Evolutionary conservation across 345 rosid species (phyloP).

Genomic region (Syzygium jambos): DNA sequence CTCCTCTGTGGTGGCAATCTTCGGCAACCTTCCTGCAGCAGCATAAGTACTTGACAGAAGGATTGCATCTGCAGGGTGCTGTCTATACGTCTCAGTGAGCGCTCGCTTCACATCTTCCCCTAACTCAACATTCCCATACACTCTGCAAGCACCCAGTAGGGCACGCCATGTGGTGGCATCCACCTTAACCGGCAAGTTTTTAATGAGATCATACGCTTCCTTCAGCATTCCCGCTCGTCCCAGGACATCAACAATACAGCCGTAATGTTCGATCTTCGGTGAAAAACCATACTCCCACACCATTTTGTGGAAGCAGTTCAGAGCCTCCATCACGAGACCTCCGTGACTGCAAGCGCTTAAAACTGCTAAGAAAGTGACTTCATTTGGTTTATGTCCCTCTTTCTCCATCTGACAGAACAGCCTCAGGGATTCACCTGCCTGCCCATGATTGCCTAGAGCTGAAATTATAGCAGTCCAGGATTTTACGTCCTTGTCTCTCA

Average conservation of each 20-base stretch:
- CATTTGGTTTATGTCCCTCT: slow-evolving; percentile 41
- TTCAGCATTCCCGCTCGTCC: slow-evolving; percentile 59
- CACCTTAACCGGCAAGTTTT: slow-evolving; percentile 30
- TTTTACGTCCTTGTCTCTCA: slow-evolving; percentile 45
- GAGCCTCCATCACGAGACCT: slow-evolving; percentile 46
- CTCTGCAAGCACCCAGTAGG: slow-evolving; percentile 58
- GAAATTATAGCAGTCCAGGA: slow-evolving; percentile 58
- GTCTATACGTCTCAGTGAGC: slow-evolving; percentile 29
- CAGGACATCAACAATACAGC: slow-evolving; percentile 57
- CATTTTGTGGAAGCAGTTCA: slow-evolving; percentile 44
- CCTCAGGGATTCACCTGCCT: slow-evolving; percentile 31
- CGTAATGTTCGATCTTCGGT: slow-evolving; percentile 56
- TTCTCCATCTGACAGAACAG: slow-evolving; percentile 45
- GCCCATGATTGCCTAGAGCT: slow-evolving; percentile 50
- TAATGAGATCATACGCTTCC: slow-evolving; percentile 45
- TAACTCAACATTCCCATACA: slow-evolving; percentile 38
- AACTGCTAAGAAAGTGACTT: slow-evolving; percentile 53
- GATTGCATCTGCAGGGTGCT: slow-evolving; percentile 43
- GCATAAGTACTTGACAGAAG: slow-evolving; percentile 46
- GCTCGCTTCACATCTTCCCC: slow-evolving; percentile 31
- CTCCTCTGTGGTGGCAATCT: slow-evolving; percentile 9
- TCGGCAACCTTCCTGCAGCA: slow-evolving; percentile 35
- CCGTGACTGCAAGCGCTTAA: slow-evolving; percentile 64
- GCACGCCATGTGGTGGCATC: slow-evolving; percentile 63
- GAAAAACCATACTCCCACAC: slow-evolving; percentile 22